These are phyloP conservation scores for Physcomitrellopsis africana DNA, from an alignment of 225 moss, liverwort and hornwort genomes.

Conservation along the genomic window DNA sequence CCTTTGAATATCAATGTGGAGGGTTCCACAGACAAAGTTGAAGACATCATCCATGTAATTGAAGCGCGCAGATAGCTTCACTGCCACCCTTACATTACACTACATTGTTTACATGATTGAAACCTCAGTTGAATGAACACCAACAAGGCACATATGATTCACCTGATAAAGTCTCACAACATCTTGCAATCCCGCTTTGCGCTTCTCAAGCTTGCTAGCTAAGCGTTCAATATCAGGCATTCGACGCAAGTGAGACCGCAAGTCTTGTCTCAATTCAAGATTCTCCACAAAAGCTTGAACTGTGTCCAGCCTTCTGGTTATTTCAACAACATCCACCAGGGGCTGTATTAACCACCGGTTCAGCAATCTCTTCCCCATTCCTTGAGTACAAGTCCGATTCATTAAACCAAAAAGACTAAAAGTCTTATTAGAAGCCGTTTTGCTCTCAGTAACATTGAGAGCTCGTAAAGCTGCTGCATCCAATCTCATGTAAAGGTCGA, in stretches of 20 bases:
- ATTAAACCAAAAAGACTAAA: too few relatives aligned
- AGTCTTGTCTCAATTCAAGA: conserved; percentile 73
- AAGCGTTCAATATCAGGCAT: conserved; percentile 94
- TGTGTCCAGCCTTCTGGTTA: conserved; percentile 69
- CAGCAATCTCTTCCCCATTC: conserved; percentile 92
- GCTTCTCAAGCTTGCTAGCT: conserved; percentile 80
- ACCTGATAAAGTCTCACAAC: conserved; percentile 96
- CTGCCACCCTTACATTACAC: not conserved
- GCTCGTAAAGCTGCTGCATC: too few relatives aligned
- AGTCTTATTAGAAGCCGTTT: too few relatives aligned
- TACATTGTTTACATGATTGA: not conserved
- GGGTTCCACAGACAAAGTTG: not conserved
- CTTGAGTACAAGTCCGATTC: conserved; percentile 88
- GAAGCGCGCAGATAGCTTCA: not conserved
- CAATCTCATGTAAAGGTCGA: too few relatives aligned
- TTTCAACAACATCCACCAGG: conserved; percentile 83
- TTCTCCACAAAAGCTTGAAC: conserved; percentile 89
- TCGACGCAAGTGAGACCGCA: conserved; percentile 81
- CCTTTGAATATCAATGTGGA: conserved; percentile 8
- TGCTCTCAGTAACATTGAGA: too few relatives aligned
- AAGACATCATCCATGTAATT: not conserved
- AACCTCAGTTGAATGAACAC: not conserved
- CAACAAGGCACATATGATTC: not conserved
- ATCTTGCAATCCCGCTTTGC: conserved; percentile 83
- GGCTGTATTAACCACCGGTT: conserved; percentile 98